Evolutionary conservation across 176 grass and related monocot species (phyloP).

Genomic region (Stipa capillata): DNA sequence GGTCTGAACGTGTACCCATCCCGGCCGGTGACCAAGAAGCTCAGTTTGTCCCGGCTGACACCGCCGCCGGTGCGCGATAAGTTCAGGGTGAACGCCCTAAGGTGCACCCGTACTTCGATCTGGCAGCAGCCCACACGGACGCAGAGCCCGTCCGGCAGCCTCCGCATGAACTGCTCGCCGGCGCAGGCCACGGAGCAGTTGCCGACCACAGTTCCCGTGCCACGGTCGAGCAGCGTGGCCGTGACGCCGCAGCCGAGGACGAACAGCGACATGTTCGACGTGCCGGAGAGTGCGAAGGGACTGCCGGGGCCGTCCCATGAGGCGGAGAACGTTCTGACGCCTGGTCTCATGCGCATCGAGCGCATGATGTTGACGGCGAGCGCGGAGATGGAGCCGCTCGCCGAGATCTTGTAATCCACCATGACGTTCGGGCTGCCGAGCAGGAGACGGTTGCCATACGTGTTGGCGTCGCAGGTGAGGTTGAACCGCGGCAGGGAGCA

Average conservation of each 20-base stretch:
- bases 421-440: conserved; percentile 15
- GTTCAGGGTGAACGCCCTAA: not conserved
- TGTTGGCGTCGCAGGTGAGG: conserved; percentile 2
- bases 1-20: not conserved
- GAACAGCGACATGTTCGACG: not conserved
- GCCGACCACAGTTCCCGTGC: not conserved
- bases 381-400: not conserved
- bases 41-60: not conserved
- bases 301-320: not conserved
- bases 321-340: not conserved
- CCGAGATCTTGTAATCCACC: not conserved
- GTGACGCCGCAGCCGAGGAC: conserved; percentile 2
- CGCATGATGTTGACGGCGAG: not conserved
- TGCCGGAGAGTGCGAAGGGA: not conserved
- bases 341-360: not conserved
- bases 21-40: not conserved
- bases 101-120: not conserved
- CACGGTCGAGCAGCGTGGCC: not conserved
- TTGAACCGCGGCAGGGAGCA: not conserved
- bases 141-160: not conserved
- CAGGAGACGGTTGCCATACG: not conserved
- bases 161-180: not conserved
- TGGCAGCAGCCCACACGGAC: not conserved
- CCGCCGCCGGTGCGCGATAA: not conserved
- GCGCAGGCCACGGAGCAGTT: not conserved